A percentile compares a stretch with the other conserved stretches of the same genome.
Conservation (phyloP, 106 monocot genomes). For the Dendrobium chrysotoxum region DNA sequence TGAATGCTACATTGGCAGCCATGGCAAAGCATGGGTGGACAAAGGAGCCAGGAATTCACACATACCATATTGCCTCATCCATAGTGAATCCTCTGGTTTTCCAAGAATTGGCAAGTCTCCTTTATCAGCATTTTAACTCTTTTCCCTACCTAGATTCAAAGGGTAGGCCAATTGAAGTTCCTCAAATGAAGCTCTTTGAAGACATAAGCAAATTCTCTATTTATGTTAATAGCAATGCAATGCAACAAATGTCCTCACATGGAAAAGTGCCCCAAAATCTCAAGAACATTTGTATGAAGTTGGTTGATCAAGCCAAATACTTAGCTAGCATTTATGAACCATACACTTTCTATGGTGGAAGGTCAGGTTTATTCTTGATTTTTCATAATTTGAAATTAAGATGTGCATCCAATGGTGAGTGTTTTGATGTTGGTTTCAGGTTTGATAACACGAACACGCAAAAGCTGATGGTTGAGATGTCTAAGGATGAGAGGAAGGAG, state of each 20-base stretch:
- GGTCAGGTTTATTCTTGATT: constrained; percentile 26
- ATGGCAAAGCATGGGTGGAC: constrained; percentile 72
- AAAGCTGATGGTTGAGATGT: constrained; percentile 60
- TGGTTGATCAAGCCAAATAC: constrained; percentile 59
- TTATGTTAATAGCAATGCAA: constrained; percentile 25
- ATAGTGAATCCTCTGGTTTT: constrained; percentile 56
- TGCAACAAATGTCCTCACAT: constrained; percentile 13
- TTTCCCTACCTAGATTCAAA: constrained; percentile 45
- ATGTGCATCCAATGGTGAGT: neutral
- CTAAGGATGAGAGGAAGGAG: constrained; percentile 54
- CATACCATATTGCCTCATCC: constrained; percentile 82
- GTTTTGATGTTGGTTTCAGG: constrained; percentile 6
- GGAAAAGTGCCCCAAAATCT: constrained; percentile 32
- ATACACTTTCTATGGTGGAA: constrained; percentile 76
- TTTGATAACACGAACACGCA: constrained; percentile 40
- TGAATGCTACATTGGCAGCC: constrained; percentile 70
- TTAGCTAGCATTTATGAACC: constrained; percentile 78
- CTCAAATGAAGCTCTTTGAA: constrained; percentile 46
- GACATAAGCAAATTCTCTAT: constrained; percentile 52
- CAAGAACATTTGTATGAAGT: constrained; percentile 40
- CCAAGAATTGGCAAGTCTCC: constrained; percentile 31
- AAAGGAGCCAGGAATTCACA: constrained; percentile 37
- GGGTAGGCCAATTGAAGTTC: constrained; percentile 46
- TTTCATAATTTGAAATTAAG: neutral
- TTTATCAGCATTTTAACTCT: constrained; percentile 54